Base-by-base conservation (phyloP, 352 stramenopile genomes). In the Thraustochytrium sp. region DNA sequence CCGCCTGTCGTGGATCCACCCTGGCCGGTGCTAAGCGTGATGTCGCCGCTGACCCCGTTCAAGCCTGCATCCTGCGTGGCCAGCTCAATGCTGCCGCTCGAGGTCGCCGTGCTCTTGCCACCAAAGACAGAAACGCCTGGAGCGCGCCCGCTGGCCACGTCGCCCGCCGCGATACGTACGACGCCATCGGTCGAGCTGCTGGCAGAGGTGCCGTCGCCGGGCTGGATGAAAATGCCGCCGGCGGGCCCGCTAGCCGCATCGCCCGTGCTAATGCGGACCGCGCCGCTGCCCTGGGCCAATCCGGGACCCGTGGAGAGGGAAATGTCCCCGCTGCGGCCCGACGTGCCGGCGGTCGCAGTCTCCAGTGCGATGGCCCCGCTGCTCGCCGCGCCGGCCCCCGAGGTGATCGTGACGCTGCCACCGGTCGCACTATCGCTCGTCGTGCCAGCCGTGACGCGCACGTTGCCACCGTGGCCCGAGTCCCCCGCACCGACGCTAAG, bases 401-500 rank as follows among this genome's bases (percentile, higher is more conserved):
- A 54, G 23, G 44, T 42, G 8, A 75, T 75, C 13, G 38, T 11
- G 2, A 75, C 40, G 2, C 16, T n/a, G 3, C 62, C 62, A 34
- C 62, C 62, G 4, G 18, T n/a, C 9, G 11, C 23, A 5, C 18
- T 4, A 21, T 21, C 34, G 21, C 59, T 9, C 0, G 62, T 54
- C 36, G 51, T 4, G 2, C 62, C 62, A 13, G 62, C 62, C 21
- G 62, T 37, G 11, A 75, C 44, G 40, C 21, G 5, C 21, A 75
- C 62, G 38, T 53, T 9, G 44, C 62, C 62, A 26, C 62, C 62
- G 23, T 53, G 18, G 11, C 36, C 40, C 5, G 37, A 26, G 18
- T 75, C 62, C 1, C 62, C 40, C 1, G 36, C 23, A 23, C 93
- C 92, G 61, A 95, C 91, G 9, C 54, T 80, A 40, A 93, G 80